Conservation (phyloP, 2,329 filamentous ascomycete species). For the Fusarium xyrophilum region DNA sequence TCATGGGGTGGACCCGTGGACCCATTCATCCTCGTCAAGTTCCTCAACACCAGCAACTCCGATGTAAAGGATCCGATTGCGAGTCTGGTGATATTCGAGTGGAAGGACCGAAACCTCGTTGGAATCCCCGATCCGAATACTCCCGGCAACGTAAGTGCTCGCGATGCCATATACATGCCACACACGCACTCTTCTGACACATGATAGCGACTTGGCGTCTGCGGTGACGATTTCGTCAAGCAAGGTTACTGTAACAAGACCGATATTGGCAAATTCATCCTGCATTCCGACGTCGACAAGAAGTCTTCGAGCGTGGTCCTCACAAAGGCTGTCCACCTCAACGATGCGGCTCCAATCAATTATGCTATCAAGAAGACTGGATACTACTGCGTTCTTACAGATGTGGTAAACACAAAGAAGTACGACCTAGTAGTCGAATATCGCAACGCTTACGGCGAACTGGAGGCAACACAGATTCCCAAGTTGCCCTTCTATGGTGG, state of each 20-base stretch:
- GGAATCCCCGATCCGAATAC: constrained; percentile 68
- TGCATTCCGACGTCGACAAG: constrained; percentile 76
- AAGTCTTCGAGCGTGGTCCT: constrained; percentile 74
- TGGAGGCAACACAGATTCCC: constrained; percentile 92
- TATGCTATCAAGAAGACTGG: constrained; percentile 90
- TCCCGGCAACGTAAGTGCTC: constrained; percentile 57
- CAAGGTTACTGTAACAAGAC: constrained; percentile 75
- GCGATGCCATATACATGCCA: not conserved
- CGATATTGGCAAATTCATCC: constrained; percentile 84
- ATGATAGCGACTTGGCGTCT: constrained; percentile 63
- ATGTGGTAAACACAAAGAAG: constrained; percentile 69
- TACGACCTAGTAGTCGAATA: constrained; percentile 89
- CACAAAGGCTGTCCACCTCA: constrained; percentile 83
- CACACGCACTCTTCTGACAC: constrained; percentile 17
- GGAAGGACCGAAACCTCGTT: constrained; percentile 82
- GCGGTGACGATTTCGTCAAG: constrained; percentile 73
- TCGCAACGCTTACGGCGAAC: constrained; percentile 93
- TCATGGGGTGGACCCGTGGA: constrained; percentile 88
- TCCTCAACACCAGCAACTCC: constrained; percentile 66
- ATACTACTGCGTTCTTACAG: constrained; percentile 92
- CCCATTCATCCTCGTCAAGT: constrained; percentile 87
- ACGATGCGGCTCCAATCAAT: constrained; percentile 74
- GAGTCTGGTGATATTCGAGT: constrained; percentile 92
- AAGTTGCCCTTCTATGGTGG: constrained; percentile 98
- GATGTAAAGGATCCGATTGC: constrained; percentile 73